Percentiles rank a stretch among this genome's conserved stretches.
Evolutionary conservation across 164 flowering plant species (phyloP).

Genomic region (Annona cherimola): DNA sequence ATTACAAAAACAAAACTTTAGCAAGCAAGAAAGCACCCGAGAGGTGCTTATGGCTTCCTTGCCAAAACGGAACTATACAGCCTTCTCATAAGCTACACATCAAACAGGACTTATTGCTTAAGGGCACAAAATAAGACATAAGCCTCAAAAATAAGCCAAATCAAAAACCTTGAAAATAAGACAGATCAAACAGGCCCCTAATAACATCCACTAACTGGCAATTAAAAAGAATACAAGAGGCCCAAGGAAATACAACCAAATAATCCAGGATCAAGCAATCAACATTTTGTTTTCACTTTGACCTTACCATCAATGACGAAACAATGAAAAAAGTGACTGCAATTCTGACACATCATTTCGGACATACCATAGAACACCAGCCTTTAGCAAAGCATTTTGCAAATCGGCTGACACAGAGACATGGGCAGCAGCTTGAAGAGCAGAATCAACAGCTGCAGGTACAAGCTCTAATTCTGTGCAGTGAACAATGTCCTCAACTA

Average conservation of each 20-base stretch:
- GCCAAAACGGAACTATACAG: too few species aligned
- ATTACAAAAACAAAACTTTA: too few species aligned
- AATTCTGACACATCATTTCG: background rate
- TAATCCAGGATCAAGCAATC: background rate
- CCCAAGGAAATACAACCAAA: background rate
- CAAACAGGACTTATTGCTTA: too few species aligned
- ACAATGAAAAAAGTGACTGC: background rate
- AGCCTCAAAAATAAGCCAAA: too few species aligned
- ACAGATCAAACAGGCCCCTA: too few species aligned
- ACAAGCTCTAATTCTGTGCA: slow-evolving; percentile 95
- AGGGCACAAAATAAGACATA: too few species aligned
- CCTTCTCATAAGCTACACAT: too few species aligned
- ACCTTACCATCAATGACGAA: background rate
- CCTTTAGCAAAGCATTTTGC: slow-evolving; percentile 76
- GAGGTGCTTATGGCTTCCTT: too few species aligned
- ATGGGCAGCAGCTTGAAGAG: slow-evolving; percentile 78
- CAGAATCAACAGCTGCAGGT: slow-evolving; percentile 92
- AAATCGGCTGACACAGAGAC: slow-evolving; percentile 82
- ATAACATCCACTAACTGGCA: too few species aligned
- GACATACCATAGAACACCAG: slow-evolving; percentile 83
- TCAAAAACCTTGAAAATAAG: too few species aligned
- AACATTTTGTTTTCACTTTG: background rate
- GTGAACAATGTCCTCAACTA: slow-evolving; percentile 87
- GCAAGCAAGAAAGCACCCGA: too few species aligned
- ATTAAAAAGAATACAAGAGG: background rate